Evolutionary conservation across 371 early-diverging fungal species (phyloP), one percentile per base, ranked within the genome.

Genomic region (Choanephora cucurbitarum): DNA sequence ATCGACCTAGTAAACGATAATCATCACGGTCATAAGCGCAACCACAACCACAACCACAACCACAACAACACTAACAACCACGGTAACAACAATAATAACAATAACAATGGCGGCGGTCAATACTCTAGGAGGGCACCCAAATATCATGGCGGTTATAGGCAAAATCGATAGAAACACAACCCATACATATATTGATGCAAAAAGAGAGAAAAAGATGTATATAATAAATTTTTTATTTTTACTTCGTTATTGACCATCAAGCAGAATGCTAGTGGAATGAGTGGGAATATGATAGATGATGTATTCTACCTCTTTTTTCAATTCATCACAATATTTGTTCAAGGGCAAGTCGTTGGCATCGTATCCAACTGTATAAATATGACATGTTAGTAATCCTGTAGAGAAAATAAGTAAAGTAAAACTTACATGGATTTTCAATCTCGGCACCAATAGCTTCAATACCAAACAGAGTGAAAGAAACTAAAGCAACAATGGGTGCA

Each of bases 381-480:
- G 13, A 34, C 34, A 34, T 40, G 40, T 40, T 14, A n/a, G 13
- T n/a, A 13, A 18, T 46, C 19, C 24, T 31, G 5, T 5, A 18
- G 33, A 40, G 45, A 40, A 10, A 17, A 13, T 19, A 48, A 31
- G 23, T 19, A 39, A 14, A 41, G 14, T 41, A 51, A 41, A 41
- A 58, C 70, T 60, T 66, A 74, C 71, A 68, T 45, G 71, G 74
- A 58, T 70, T 68, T 47, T 71, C 76, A 5, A 73, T 69, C 55
- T 73, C 66, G 28, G 66, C 52, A 44, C 82, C 84, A 62, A 91
- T 88, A 13, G 77, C 77, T 62, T 88, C 87, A 57, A 90, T 86
- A 67, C 91, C 91, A 62, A 90, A 84, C 34, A 91, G 66, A 8
- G 87, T 85, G 55, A 91, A 91, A 0, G 89, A 64, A 14, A 86